phyloP scores from a whole-genome alignment of 805 yeast genomes.

The Clavispora carvajalis region DNA sequence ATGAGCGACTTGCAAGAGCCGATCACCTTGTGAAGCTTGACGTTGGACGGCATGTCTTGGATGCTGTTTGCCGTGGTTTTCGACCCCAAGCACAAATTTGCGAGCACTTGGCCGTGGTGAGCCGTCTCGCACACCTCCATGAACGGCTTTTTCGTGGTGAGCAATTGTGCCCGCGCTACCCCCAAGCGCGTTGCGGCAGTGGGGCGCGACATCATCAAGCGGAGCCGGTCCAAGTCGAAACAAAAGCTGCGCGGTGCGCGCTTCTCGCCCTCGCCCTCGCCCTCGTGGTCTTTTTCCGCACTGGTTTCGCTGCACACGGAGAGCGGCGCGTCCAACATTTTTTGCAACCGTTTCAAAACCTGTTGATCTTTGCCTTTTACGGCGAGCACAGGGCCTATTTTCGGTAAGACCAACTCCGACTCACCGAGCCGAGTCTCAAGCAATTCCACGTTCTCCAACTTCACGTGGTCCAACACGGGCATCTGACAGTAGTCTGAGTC shows the following conservation, averaged over 20 bases:
- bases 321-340: not conserved
- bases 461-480: slow-evolving; percentile 7
- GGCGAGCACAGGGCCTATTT: not conserved
- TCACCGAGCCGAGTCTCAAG: slow-evolving; percentile 1
- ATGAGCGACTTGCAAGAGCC: slow-evolving; percentile 10
- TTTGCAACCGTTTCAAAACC: not conserved
- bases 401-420: not conserved
- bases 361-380: not conserved
- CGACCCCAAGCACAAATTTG: slow-evolving; percentile 15
- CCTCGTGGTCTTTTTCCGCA: not conserved
- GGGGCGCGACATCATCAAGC: slow-evolving; percentile 23
- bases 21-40: slow-evolving; percentile 13
- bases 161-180: slow-evolving; percentile 32
- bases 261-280: not conserved
- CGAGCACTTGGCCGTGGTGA: slow-evolving; percentile 23
- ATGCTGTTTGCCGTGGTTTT: slow-evolving; percentile 12
- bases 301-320: not conserved
- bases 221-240: slow-evolving; percentile 9
- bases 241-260: slow-evolving; percentile 1
- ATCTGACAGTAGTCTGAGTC: not conserved
- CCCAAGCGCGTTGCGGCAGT: slow-evolving; percentile 38
- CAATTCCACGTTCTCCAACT: slow-evolving; percentile 5
- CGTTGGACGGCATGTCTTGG: slow-evolving; percentile 12
- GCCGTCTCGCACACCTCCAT: slow-evolving; percentile 45
- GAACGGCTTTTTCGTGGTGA: slow-evolving; percentile 40